Conservation (phyloP, 345 rosid species). For the Arabidopsis suecica region DNA sequence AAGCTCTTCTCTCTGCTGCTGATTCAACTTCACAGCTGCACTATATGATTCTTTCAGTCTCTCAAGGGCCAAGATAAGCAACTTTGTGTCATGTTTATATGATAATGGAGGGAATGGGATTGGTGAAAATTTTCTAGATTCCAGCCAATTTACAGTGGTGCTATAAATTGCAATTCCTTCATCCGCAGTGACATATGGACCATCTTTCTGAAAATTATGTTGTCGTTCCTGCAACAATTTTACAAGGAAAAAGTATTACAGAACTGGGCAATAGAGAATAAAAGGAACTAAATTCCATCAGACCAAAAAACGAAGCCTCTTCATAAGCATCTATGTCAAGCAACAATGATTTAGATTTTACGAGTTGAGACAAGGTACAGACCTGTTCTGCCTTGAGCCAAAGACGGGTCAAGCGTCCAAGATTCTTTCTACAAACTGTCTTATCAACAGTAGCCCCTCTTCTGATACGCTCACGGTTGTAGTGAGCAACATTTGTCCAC, state of each 20-base stretch:
- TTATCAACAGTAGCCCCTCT: conserved; percentile 99
- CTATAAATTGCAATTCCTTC: conserved; percentile 98
- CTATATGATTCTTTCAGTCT: conserved; percentile 98
- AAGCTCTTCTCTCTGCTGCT: conserved; percentile 96
- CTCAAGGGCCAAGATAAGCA: conserved; percentile 96
- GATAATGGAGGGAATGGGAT: conserved; percentile 99
- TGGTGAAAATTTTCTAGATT: conserved; percentile 96
- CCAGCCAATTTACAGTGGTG: conserved; percentile 98
- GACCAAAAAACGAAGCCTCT: too few species aligned
- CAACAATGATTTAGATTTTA: too few species aligned
- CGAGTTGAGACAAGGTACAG: neutral
- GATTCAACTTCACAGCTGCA: conserved; percentile 98
- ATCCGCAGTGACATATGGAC: conserved; percentile 99
- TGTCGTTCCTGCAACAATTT: conserved; percentile 78
- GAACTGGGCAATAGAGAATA: too few species aligned
- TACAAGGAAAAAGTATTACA: neutral
- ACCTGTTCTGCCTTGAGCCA: conserved; percentile 99
- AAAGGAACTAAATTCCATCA: too few species aligned
- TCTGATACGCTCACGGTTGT: conserved; percentile 97
- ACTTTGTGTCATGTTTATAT: conserved; percentile 97
- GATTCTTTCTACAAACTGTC: conserved; percentile 96
- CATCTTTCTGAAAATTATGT: conserved; percentile 97
- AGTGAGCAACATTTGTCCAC: conserved; percentile 99
- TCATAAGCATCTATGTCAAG: too few species aligned
- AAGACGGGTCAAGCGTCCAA: conserved; percentile 95